Base-by-base conservation (phyloP, 371 early-diverging fungal species). In the Syncephalastrum monosporum region DNA sequence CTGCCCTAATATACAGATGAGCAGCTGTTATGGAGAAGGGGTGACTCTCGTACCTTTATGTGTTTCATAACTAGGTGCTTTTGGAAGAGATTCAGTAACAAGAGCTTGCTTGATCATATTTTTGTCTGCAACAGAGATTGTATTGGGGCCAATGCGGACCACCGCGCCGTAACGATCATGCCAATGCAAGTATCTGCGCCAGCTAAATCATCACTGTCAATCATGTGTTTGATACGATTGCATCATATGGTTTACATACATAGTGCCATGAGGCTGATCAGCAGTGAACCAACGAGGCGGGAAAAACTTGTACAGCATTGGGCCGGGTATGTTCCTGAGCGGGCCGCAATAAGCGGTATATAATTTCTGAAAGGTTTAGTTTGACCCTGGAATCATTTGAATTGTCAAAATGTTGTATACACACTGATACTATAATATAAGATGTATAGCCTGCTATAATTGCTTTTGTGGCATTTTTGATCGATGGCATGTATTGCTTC, bases 61-160 rank as follows among this genome's bases (percentile, higher is more conserved):
- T 12, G 38, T 33, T 10, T 51, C 48, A 29, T 56, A 56, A 10
- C 29, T 41, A 2, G 42, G 45, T 14, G 49, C 57, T 14, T 56
- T 56, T 47, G 27, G 57, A 1, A 56, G 41, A 42, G 47, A 47
- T 13, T 56, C 48, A 12, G 24, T 19, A 7, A 23, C 14, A 17
- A 67, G 56, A 16, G 63, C 50, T 46, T 67, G 60, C 47, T 63
- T 67, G 46, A 67, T 25, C 60, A 63, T 59, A 12, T 47, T 25
- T 57, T 67, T 67, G 50, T 67, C 68, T 7, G 60, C 46, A 4
- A 67, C 47, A 33, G 49, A 55, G 19, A 67, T 46, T 4, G 23
- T 21, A 8, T 27, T 45, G 16, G 53, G 54, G n/a, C 54, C 56
- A 12, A 60, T 13, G 27, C 60, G 59, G 17, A 63, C 60, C 8